These are phyloP conservation scores for Candida qinlingensis DNA, from an alignment of 805 yeast genomes.

Conservation along the genomic window DNA sequence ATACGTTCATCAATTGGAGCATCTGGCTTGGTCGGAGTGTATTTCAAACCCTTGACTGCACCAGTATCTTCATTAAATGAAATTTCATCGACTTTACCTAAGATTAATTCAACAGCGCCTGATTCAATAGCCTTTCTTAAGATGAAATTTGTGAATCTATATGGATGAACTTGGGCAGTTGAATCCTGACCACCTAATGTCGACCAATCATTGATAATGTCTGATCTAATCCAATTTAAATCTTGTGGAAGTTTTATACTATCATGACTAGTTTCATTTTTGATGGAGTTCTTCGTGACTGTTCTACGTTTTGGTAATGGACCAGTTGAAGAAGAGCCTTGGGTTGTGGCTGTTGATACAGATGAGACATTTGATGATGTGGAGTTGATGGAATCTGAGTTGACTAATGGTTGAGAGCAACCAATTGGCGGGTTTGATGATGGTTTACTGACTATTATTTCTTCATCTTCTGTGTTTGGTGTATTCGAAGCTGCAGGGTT, in stretches of 20 bases:
- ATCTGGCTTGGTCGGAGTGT: conserved; percentile 33
- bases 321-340: conserved; percentile 9
- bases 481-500: conserved; percentile 3
- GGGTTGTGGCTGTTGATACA: background rate
- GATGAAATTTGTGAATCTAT: conserved; percentile 81
- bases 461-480: conserved; percentile 9
- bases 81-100: conserved; percentile 78
- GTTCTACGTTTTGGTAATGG: conserved; percentile 31
- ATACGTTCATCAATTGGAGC: conserved; percentile 30
- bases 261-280: conserved; percentile 19
- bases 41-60: conserved; percentile 67
- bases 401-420: conserved; percentile 8
- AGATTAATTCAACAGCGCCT: conserved; percentile 76
- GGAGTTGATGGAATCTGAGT: conserved; percentile 7
- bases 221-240: conserved; percentile 70
- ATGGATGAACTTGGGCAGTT: conserved; percentile 97
- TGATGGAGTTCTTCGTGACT: conserved; percentile 30
- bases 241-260: conserved; percentile 46
- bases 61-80: conserved; percentile 57
- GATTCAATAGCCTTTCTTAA: conserved; percentile 74
- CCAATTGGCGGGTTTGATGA: background rate
- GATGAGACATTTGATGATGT: background rate
- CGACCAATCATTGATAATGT: conserved; percentile 66
- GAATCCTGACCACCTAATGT: conserved; percentile 78
- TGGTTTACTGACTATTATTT: conserved; percentile 7